Base-by-base conservation (phyloP, 352 stramenopile species). In the Pythium rishiriense region DNA sequence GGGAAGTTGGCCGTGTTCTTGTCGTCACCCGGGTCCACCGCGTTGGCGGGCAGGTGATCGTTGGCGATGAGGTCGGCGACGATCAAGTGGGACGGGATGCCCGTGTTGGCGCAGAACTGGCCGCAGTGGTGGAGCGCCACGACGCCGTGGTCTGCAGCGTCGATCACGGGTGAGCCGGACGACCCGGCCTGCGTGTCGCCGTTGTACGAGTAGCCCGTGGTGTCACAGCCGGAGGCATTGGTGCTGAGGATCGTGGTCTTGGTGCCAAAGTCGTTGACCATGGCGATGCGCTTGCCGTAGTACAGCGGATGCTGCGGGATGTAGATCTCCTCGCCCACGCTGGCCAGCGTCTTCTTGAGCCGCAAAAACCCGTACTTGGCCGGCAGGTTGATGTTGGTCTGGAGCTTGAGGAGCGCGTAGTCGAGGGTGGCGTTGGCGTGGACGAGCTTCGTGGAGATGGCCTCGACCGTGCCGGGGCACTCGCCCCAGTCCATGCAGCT, bases 81-180 rank as follows among this genome's bases (percentile, higher is more conserved):
- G 64, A 91, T 86, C 22, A 25, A 56, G 24, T 59, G 66, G 0
- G 80, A 74, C 21, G 76, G 78, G 10, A 91, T 74, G 0, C 80
- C 83, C 1, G 75, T 83, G 46, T 91, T 91, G 4, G 68, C 67
- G 31, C 83, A 90, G 33, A 61, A 66, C 48, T 83, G 59, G 6
- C 83, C 83, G 60, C 83, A 91, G 51, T 88, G 82, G 60, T 91
- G 78, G n/a, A 91, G 67, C 19, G 80, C 83, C 37, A 90, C 66
- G 17, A 91, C 83, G 17, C 76, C 76, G 62, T 90, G 69, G 60
- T 88, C 78, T 0, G 58, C 22, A 5, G 67, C 71, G 17, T 76
- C 79, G 10, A 91, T 56, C 3, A 91, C 79, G 0, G 83, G 83
- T 8, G 82, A 85, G 0, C 82, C 82, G 0, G 82, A 91, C 3